Conservation (phyloP, 352 stramenopile species). For the Phytophthora litchii region DNA sequence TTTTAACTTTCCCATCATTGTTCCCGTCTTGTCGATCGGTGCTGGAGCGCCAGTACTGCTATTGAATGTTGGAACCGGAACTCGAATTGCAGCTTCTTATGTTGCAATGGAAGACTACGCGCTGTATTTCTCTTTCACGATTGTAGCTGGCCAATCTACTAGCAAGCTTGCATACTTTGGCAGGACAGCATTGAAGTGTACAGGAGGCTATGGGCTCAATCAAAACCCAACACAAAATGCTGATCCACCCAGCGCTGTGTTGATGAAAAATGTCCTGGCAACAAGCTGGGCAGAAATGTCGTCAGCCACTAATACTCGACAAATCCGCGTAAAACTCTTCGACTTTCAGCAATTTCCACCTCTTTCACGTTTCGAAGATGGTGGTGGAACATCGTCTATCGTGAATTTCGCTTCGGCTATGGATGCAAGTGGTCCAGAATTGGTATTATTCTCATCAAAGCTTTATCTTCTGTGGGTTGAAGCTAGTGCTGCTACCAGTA, state of each 20-base stretch:
- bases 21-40: slow-evolving; percentile 14
- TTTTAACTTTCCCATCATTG: slow-evolving; percentile 46
- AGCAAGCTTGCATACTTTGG: slow-evolving; percentile 47
- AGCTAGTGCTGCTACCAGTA: slow-evolving; percentile 24
- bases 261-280: slow-evolving; percentile 45
- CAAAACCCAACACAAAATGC: slow-evolving; percentile 41
- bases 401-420: slow-evolving; percentile 56
- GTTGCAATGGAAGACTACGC: slow-evolving; percentile 44
- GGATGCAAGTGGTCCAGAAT: slow-evolving; percentile 39
- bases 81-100: slow-evolving; percentile 27
- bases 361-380: slow-evolving; percentile 51
- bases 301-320: slow-evolving; percentile 12
- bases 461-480: slow-evolving; percentile 70
- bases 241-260: slow-evolving; percentile 18
- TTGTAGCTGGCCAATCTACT: slow-evolving; percentile 49
- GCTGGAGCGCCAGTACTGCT: slow-evolving; percentile 44
- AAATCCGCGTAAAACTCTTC: slow-evolving; percentile 58
- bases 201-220: slow-evolving; percentile 53
- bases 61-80: slow-evolving; percentile 45
- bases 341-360: slow-evolving; percentile 40
- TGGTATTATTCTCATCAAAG: slow-evolving; percentile 32
- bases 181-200: slow-evolving; percentile 49
- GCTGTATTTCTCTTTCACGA: slow-evolving; percentile 61
- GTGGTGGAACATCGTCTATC: slow-evolving; percentile 26
- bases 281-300: slow-evolving; percentile 58